phyloP scores from a whole-genome alignment of 441 rosid species.

The Erysimum pusillum region DNA sequence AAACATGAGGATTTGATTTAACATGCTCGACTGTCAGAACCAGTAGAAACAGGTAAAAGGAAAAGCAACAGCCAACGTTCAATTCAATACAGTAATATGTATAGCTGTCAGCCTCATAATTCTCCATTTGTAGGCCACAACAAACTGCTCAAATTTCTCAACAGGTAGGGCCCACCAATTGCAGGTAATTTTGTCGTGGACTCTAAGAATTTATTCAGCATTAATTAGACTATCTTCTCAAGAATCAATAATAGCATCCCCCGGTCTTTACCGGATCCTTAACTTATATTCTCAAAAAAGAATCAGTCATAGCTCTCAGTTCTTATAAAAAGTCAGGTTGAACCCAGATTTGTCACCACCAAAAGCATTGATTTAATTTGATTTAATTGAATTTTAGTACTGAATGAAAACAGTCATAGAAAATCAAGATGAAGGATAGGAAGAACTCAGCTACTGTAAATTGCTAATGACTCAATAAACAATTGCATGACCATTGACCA shows the following conservation, averaged over 20 bases:
- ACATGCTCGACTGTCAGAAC: constrained; percentile 29
- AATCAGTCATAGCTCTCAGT: constrained; percentile 7
- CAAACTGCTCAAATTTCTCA: constrained; percentile 27
- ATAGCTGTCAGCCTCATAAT: constrained; percentile 43
- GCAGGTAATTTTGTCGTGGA: constrained; percentile 45
- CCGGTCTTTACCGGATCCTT: too few relatives aligned
- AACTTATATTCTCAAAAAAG: too few relatives aligned
- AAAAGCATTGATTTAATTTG: constrained; percentile 1
- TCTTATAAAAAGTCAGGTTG: constrained; percentile 27
- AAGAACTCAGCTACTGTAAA: neutral
- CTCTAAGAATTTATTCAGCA: constrained; percentile 37
- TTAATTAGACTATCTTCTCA: constrained; percentile 27
- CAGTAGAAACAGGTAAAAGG: constrained; percentile 26
- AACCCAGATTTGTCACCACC: constrained; percentile 16
- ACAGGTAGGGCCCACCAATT: constrained; percentile 46
- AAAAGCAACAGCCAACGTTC: constrained; percentile 27
- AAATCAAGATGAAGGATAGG: constrained; percentile 15
- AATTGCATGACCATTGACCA: neutral
- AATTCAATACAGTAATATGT: constrained; percentile 25
- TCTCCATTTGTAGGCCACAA: constrained; percentile 38
- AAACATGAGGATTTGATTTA: constrained; percentile 21
- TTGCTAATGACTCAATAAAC: neutral
- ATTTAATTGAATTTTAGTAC: too few relatives aligned
- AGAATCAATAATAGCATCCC: constrained; percentile 27
- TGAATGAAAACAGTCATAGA: neutral